Base-by-base conservation (phyloP, 768 basidiomycete genomes). In the Termitomyces sp. region DNA sequence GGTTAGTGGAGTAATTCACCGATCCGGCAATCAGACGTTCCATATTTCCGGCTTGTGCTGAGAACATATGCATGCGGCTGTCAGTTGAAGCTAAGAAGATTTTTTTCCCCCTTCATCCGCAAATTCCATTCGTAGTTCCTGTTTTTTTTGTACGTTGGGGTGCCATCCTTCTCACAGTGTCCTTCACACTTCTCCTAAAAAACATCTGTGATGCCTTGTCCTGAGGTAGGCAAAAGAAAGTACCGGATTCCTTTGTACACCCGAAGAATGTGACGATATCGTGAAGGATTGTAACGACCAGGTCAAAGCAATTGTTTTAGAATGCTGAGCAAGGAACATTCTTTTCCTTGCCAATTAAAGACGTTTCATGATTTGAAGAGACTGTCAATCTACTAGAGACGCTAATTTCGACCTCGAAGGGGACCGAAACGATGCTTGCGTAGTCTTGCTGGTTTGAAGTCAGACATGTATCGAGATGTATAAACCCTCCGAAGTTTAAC, bases 291-390 rank as follows among this genome's bases (percentile, higher is more conserved):
- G 79, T 58, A 74, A 74, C 58, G 66, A 70, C 4, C 76, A 70
- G 54, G 82, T 84, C 9, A 68, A 69, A 14, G 66, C 69, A 13
- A 82, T 83, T 44, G 74, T 78, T 0, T 70, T 63, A 20, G 72
- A 79, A 24, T 84, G 83, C 55, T 66, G 76, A 45, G 66, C 65
- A 3, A 76, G 73, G 58, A 84, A 84, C 60, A 66, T 79, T 38
- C 79, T 78, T 59, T 82, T 81, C 65, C 69, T n/a, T n/a, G n/a
- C n/a, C n/a, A n/a, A n/a, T n/a, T n/a, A n/a, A n/a, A n/a, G n/a
- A n/a, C n/a, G n/a, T n/a, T n/a, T n/a, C n/a, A n/a, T n/a, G n/a
- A n/a, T n/a, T n/a, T n/a, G n/a, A n/a, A n/a, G n/a, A n/a, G n/a
- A n/a, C n/a, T n/a, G n/a, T n/a, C n/a, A n/a, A n/a, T n/a, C n/a